phyloP scores from a whole-genome alignment of 108 stramenopile genomes.

The Fragilariopsis cylindrus region DNA sequence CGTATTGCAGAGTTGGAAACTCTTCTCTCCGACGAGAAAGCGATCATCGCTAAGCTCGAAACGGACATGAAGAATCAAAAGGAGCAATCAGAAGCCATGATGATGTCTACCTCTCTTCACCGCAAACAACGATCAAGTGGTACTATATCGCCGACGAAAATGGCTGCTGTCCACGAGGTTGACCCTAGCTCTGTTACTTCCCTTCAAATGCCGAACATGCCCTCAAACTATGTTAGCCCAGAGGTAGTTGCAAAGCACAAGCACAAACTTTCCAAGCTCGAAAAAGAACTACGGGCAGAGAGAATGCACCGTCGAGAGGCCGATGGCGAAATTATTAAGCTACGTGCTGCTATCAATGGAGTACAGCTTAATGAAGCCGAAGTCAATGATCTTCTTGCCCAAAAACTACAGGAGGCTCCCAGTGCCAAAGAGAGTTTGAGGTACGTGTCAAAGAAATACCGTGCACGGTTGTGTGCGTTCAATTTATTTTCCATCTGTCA shows the following conservation, averaged over 20 bases:
- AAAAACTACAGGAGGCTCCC: slow-evolving; percentile 30
- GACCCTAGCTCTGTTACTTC: slow-evolving; percentile 17
- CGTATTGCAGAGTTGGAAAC: slow-evolving; percentile 77
- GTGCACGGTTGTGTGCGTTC: no score
- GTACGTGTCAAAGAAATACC: slow-evolving; percentile 19
- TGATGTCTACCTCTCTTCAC: slow-evolving; percentile 24
- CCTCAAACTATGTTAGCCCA: slow-evolving; percentile 54
- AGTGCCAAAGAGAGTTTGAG: slow-evolving; percentile 17
- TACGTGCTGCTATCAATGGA: slow-evolving; percentile 73
- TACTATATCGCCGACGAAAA: slow-evolving; percentile 15
- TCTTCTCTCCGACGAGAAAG: slow-evolving; percentile 70
- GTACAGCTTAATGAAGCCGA: slow-evolving; percentile 64
- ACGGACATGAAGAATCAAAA: slow-evolving; percentile 51
- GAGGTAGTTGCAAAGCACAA: slow-evolving; percentile 76
- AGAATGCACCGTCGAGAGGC: slow-evolving; percentile 66
- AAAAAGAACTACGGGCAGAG: slow-evolving; percentile 77
- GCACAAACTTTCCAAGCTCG: slow-evolving; percentile 61
- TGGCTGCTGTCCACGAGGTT: slow-evolving; percentile 18
- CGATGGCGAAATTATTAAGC: slow-evolving; percentile 77
- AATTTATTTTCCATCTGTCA: neutral
- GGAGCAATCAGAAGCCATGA: slow-evolving; percentile 31
- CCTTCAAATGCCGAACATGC: slow-evolving; percentile 28
- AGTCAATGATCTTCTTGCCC: slow-evolving; percentile 60
- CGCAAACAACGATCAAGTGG: neutral
- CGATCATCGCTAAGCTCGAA: slow-evolving; percentile 69